phyloP scores from a whole-genome alignment of 2,329 filamentous ascomycete species.

The Onygenales sp. region DNA sequence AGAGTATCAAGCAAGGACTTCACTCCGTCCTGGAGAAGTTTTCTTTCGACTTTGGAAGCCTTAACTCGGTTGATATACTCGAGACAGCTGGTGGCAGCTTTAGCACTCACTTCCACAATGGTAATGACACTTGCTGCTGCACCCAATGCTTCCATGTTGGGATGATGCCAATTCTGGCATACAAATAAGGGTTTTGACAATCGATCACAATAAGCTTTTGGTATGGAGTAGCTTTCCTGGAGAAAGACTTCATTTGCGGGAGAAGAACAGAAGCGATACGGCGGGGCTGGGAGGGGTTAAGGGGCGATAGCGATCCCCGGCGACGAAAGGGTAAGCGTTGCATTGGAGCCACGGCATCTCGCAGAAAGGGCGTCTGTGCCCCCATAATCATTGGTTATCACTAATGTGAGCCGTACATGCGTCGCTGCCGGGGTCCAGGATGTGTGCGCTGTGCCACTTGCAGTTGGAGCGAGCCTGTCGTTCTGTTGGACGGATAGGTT shows the following conservation, averaged over 20 bases:
- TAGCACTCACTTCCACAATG: background rate
- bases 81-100: background rate
- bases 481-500: no score
- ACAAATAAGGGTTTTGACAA: background rate
- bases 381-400: background rate
- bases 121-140: background rate
- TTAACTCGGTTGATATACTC: background rate
- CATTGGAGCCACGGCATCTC: background rate
- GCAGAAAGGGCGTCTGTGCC: background rate
- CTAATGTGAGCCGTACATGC: background rate
- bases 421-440: background rate
- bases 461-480: background rate
- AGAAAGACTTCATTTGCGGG: no score
- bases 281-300: no score
- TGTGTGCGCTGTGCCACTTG: background rate
- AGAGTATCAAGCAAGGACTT: background rate
- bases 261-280: no score
- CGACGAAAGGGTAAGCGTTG: background rate
- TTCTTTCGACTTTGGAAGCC: background rate
- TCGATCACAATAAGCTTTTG: background rate
- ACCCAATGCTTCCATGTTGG: background rate
- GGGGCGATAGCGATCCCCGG: no score
- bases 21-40: background rate
- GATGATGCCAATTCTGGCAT: background rate
- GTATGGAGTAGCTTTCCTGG: no score